Base-by-base conservation (phyloP, 2,329 filamentous ascomycete species). In the Talaromyces sp. region DNA sequence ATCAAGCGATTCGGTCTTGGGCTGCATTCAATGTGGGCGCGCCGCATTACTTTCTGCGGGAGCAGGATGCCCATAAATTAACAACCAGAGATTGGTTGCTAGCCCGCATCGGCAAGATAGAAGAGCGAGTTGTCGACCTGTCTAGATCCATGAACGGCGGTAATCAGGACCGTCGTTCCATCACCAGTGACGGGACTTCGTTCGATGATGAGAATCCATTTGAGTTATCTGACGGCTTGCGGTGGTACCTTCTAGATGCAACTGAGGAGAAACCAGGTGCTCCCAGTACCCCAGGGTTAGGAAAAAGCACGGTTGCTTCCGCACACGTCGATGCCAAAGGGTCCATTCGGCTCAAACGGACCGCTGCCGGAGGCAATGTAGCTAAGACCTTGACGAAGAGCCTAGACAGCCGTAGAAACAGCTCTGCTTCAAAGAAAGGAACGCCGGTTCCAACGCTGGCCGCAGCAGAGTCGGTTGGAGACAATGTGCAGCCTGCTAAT, bases 21-120 rank as follows among this genome's bases (percentile, higher is more conserved):
- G 95, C 95, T 5, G 95, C 95, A 0, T 99, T 99, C 84, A 99
- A 99, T 72, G 91, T 99, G 37, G 94, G 93, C 1, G 96, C 94
- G 67, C 95, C 95, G 9, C 95, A 99, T 76, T 98, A 95, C 80
- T 99, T 99, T 80, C 84, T 99, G 2, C 90, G 93, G 41, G 95
- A 99, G 77, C 91, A 96, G 75, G 94, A 98, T 71, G 85, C 85
- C 1, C 96, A 99, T 78, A 89, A 92, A 67, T 82, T 99, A 6
- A 87, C 89, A 35, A 89, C 88, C 57, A 87, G 94, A 41, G 95
- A 99, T 75, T 99, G 95, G 93, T 87, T 99, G n/a, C 89, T 99
- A 8, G 95, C 95, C 9, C 89, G 95, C 17, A 98, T 99, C 66
- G 89, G 89, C 13, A 92, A 92, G 69, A 88, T 98, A 25, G 92